These are phyloP conservation scores for Lathyrus sativus DNA, from an alignment of 306 rosid species.

Conservation along the genomic window DNA sequence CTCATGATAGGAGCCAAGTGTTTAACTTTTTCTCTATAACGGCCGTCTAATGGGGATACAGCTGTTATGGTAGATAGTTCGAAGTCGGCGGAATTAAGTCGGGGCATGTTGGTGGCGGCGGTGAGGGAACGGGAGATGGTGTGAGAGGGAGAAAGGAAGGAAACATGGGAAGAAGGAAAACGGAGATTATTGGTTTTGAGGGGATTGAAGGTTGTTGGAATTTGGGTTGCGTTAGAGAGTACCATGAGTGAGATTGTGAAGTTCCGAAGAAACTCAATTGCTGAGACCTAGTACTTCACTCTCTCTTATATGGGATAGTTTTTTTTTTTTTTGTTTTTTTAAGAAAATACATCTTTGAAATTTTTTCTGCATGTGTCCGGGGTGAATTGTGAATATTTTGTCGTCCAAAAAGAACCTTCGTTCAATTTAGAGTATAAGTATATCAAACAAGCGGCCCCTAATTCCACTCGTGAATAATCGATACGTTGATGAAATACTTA, in stretches of 20 bases:
- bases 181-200: conserved; percentile 10
- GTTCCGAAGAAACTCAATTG: not conserved
- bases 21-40: conserved; percentile 65
- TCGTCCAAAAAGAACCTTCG: no score
- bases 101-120: conserved; percentile 27
- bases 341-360: no score
- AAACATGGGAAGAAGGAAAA: conserved; percentile 12
- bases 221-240: conserved; percentile 32
- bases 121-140: conserved; percentile 39
- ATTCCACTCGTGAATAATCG: no score
- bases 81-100: conserved; percentile 33
- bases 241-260: not conserved
- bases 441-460: no score
- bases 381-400: no score
- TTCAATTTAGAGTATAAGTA: no score
- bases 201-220: conserved; percentile 16
- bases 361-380: no score
- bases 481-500: no score
- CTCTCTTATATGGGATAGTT: no score
- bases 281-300: not conserved
- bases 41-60: conserved; percentile 77
- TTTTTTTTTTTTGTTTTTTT: no score
- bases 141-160: conserved; percentile 28
- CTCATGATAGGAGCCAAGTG: conserved; percentile 62
- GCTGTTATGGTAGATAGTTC: conserved; percentile 62